These are phyloP conservation scores for Pseudogymnoascus sp. DNA, from an alignment of 2,329 filamentous ascomycete species.

Conservation along the genomic window DNA sequence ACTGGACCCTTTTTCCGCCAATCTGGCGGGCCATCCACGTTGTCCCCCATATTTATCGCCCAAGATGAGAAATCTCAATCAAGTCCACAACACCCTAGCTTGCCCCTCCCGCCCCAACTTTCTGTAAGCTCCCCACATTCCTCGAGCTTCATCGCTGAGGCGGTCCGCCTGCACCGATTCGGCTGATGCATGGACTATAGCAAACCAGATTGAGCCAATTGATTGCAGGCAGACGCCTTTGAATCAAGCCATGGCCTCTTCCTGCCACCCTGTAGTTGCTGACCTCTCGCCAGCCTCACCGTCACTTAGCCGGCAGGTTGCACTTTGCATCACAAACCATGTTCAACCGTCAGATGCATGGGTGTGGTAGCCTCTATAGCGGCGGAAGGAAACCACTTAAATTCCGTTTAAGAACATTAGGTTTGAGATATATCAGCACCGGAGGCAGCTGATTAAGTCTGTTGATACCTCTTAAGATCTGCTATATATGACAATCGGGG, in stretches of 20 bases:
- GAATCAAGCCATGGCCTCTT: background rate
- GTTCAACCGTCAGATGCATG: constrained; percentile 9
- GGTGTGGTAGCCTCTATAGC: constrained; percentile 3
- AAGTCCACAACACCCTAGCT: constrained; percentile 7
- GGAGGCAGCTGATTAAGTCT: constrained; percentile 22
- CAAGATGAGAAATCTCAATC: constrained; percentile 6
- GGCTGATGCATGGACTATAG: constrained; percentile 3
- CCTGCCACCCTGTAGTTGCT: constrained; percentile 1
- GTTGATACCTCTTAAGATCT: constrained; percentile 3
- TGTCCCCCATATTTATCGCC: background rate
- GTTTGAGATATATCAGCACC: constrained; percentile 23
- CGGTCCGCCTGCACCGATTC: constrained; percentile 9
- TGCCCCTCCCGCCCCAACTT: background rate
- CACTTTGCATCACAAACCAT: constrained; percentile 6
- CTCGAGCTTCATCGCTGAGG: constrained; percentile 4
- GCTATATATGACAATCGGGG: constrained; percentile 7
- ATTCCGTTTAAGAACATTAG: constrained; percentile 21
- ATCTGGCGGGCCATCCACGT: background rate
- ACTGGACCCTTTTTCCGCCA: background rate
- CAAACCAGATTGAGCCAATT: constrained; percentile 4
- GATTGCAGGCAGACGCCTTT: constrained; percentile 5
- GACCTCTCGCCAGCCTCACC: constrained; percentile 6
- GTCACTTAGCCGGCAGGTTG: constrained; percentile 7
- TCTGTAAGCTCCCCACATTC: background rate
- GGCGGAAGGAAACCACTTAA: constrained; percentile 8